These are phyloP conservation scores for Mucor mucedo DNA, from an alignment of 371 early-diverging fungal species.

Conservation along the genomic window DNA sequence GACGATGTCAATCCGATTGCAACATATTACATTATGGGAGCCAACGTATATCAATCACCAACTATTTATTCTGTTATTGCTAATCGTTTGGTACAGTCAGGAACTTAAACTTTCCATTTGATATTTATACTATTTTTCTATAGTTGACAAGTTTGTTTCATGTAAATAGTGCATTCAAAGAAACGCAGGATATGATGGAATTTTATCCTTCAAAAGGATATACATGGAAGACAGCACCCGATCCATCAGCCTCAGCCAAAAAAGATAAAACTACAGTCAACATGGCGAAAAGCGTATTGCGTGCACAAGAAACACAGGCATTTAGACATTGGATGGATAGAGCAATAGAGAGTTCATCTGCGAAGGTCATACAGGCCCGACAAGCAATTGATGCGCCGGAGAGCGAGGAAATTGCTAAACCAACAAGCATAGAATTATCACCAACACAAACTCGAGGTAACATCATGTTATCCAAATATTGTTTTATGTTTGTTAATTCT, in stretches of 20 bases:
- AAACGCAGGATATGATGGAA: constrained; percentile 65
- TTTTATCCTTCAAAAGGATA: constrained; percentile 81
- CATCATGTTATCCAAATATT: not conserved
- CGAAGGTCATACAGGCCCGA: constrained; percentile 36
- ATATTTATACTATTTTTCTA: not conserved
- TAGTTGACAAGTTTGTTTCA: constrained; percentile 73
- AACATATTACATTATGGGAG: constrained; percentile 88
- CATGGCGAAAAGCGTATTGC: constrained; percentile 26
- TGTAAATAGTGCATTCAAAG: constrained; percentile 74
- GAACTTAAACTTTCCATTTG: not conserved
- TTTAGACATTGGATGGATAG: constrained; percentile 53
- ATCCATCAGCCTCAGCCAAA: not conserved
- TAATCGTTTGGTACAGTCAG: constrained; percentile 74
- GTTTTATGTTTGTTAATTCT: not conserved
- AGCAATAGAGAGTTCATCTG: constrained; percentile 49
- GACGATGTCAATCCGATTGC: constrained; percentile 72
- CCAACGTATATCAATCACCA: constrained; percentile 94
- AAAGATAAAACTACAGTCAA: not conserved
- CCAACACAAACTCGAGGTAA: constrained; percentile 18
- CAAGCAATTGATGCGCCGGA: constrained; percentile 27
- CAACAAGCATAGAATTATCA: not conserved
- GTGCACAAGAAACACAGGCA: constrained; percentile 51
- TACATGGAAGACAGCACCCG: constrained; percentile 63
- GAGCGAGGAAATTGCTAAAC: not conserved
- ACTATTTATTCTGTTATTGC: constrained; percentile 82